phyloP scores from a whole-genome alignment of 768 basidiomycete genomes.

The Collybiopsis confluens region DNA sequence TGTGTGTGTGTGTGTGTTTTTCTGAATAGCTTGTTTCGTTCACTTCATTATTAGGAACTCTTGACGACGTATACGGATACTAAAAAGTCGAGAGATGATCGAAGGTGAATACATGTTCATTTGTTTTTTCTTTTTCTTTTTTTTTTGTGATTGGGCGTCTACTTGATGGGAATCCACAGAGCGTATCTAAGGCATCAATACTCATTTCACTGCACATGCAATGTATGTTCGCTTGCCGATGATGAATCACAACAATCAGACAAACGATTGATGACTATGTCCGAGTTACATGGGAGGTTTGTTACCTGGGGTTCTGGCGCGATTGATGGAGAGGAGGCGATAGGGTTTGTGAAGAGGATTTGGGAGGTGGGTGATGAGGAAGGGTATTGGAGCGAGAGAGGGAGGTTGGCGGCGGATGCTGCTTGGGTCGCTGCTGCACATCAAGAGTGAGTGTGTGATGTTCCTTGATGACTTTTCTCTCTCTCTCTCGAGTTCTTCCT shows the following conservation, averaged over 20 bases:
- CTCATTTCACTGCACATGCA: conserved; percentile 56
- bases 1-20: not conserved
- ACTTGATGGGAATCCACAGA: conserved; percentile 26
- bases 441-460: conserved; percentile 47
- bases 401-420: conserved; percentile 58
- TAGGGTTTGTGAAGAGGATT: conserved; percentile 42
- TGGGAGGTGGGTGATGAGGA: conserved; percentile 59
- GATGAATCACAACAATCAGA: conserved; percentile 49
- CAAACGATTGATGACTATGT: conserved; percentile 40
- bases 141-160: not conserved
- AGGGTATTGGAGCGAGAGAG: conserved; percentile 64
- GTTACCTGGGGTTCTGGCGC: conserved; percentile 42
- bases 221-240: conserved; percentile 52
- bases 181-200: conserved; percentile 46
- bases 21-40: not conserved
- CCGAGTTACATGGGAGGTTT: conserved; percentile 39
- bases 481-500: too few species aligned
- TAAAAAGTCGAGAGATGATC: conserved; percentile 45
- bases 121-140: not conserved
- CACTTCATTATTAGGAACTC: conserved; percentile 40
- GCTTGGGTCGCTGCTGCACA: conserved; percentile 57
- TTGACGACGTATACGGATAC: conserved; percentile 60
- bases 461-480: too few species aligned
- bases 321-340: conserved; percentile 47
- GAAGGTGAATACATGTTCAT: conserved; percentile 35